Conservation (phyloP, 345 rosid species). For the Lagerstroemia speciosa region DNA sequence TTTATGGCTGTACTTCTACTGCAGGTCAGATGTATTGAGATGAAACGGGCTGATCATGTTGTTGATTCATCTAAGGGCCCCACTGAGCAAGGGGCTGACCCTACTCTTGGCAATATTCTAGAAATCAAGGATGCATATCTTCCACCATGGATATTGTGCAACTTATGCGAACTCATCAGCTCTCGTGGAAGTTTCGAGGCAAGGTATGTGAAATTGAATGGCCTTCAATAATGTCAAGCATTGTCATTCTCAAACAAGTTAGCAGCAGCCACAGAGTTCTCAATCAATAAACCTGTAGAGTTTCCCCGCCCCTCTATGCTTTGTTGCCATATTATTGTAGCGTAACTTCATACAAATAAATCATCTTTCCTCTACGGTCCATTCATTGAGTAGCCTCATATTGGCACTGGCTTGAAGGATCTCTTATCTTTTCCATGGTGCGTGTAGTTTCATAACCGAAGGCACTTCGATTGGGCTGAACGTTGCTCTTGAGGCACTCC, state of each 20-base stretch:
- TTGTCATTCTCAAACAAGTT: too few species aligned
- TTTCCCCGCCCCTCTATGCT: neutral
- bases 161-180: constrained; percentile 41
- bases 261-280: too few species aligned
- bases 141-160: constrained; percentile 82
- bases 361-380: neutral
- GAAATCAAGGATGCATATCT: constrained; percentile 62
- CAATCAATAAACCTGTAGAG: too few species aligned
- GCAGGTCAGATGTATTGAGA: constrained; percentile 73
- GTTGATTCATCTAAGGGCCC: constrained; percentile 22
- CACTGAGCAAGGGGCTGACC: constrained; percentile 12
- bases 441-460: constrained; percentile 63
- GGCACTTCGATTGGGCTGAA: constrained; percentile 62
- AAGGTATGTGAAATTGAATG: constrained; percentile 32
- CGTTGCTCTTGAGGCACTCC: constrained; percentile 37
- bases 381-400: neutral
- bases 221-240: too few species aligned
- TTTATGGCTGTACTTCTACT: constrained; percentile 12
- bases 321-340: neutral
- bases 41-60: constrained; percentile 33
- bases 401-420: neutral
- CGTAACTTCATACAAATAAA: too few species aligned
- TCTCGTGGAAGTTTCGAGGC: constrained; percentile 66
- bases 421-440: constrained; percentile 5
- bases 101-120: constrained; percentile 36